Percentiles rank a stretch among this genome's conserved stretches.
Conservation (phyloP, 2,329 filamentous ascomycete species). For the Mycocentrospora acerina region DNA sequence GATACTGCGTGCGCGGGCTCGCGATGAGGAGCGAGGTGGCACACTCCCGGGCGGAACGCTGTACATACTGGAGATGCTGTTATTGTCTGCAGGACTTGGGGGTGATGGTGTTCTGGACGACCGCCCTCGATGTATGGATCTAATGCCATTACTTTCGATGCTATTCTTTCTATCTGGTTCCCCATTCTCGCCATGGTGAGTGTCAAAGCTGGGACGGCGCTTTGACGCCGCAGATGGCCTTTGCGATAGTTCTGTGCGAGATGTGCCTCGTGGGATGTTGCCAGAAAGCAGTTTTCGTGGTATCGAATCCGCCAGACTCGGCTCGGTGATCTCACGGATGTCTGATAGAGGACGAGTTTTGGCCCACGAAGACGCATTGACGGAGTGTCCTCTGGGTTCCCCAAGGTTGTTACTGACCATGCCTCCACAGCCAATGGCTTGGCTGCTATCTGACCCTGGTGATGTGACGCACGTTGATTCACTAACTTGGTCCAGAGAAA, state of each 20-base stretch:
- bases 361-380: constrained; percentile 33
- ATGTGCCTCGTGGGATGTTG: constrained; percentile 22
- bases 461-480: constrained; percentile 12
- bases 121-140: constrained; percentile 27
- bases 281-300: constrained; percentile 30
- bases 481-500: constrained; percentile 19
- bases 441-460: constrained; percentile 12
- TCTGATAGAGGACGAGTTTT: constrained; percentile 50
- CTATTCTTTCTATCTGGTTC: constrained; percentile 32
- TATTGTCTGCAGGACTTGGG: constrained; percentile 33
- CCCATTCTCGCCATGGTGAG: constrained; percentile 27
- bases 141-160: constrained; percentile 28
- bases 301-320: constrained; percentile 46
- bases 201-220: constrained; percentile 33
- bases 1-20: constrained; percentile 26
- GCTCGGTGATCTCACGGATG: constrained; percentile 53
- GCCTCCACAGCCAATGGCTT: constrained; percentile 17
- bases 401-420: constrained; percentile 29
- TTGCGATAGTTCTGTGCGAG: constrained; percentile 31
- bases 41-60: constrained; percentile 49
- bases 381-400: constrained; percentile 26
- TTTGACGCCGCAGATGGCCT: constrained; percentile 35
- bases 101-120: constrained; percentile 37
- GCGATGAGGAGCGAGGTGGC: constrained; percentile 50
- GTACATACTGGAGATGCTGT: constrained; percentile 48